Conservation (phyloP, 129 eudicot species). For the Helichrysum umbraculigerum region DNA sequence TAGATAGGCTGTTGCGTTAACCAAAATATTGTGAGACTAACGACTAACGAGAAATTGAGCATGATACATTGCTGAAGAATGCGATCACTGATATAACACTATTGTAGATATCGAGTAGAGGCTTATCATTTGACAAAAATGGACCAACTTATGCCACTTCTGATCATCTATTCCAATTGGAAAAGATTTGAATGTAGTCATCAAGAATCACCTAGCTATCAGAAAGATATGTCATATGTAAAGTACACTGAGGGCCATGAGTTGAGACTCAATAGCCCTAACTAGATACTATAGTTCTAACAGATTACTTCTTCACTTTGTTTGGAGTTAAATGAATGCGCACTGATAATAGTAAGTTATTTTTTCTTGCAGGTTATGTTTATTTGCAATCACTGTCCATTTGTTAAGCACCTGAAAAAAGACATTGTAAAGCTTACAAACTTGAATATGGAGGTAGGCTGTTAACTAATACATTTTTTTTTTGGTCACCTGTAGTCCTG, state of each 20-base stretch:
- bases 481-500: neutral
- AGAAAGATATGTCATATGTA: neutral
- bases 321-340: constrained; percentile 13
- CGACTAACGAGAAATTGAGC: neutral
- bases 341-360: constrained; percentile 16
- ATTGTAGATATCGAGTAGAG: neutral
- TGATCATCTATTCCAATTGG: neutral
- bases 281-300: neutral
- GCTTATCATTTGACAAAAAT: neutral
- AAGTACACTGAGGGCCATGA: neutral
- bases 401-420: constrained; percentile 82
- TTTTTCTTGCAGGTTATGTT: constrained; percentile 74
- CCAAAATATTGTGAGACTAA: neutral
- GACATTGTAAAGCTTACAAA: constrained; percentile 85
- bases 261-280: neutral
- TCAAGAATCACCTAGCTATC: neutral
- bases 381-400: constrained; percentile 95
- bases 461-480: constrained; percentile 9
- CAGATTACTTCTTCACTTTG: neutral
- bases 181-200: too few relatives aligned
- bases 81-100: neutral
- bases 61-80: neutral
- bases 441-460: constrained; percentile 70
- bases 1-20: neutral
- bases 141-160: neutral